Evolutionary conservation across 257 asterid genomes (phyloP), one percentile per base, ranked within the genome.

Genomic region (Lantana camara): DNA sequence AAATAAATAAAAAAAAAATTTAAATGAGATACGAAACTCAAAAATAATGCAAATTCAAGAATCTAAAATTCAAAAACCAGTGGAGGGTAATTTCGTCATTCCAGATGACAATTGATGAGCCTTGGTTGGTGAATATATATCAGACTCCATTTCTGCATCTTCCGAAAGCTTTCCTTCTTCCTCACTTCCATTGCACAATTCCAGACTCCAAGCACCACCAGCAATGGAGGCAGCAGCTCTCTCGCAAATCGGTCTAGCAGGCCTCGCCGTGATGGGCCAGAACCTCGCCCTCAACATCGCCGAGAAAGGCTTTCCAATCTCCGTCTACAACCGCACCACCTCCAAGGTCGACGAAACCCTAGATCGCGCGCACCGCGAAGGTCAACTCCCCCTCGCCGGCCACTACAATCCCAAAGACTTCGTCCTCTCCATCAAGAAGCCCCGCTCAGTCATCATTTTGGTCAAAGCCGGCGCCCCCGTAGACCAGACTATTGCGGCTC

Each of bases 391-490:
- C 0, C 77, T 91, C n/a, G 41, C 57, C 68, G 96, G 95, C 2
- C 84, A 84, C 63, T 80, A 88, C 82, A 76, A 16, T 38, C 95
- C 98, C 19, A 74, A 75, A 2, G 95, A 88, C 11, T 91, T 91
- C 60, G 83, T 91, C 24, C 80, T 88, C 23, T 91, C 98, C 0
- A 74, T 91, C 48, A 63, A 82, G 40, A 70, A 71, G 17, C 98
- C 98, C 12, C 88, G 96, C 72, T 86, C 96, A 37, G 72, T 91
- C 9, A 80, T 91, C 79, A 91, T 91, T 70, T 68, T 91, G 3
- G 98, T 91, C 80, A 91, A 91, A 71, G 98, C 96, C 15, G 98
- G 98, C 0, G 85, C 91, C 0, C 98, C 98, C 19, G 96, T 91
- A 58, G 96, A 91, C 80, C 95, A 86, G 10, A 91, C 96, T 46